Evolutionary conservation across 495 filamentous ascomycete genomes (phyloP).

Genomic region (Penicillium malachiteum): DNA sequence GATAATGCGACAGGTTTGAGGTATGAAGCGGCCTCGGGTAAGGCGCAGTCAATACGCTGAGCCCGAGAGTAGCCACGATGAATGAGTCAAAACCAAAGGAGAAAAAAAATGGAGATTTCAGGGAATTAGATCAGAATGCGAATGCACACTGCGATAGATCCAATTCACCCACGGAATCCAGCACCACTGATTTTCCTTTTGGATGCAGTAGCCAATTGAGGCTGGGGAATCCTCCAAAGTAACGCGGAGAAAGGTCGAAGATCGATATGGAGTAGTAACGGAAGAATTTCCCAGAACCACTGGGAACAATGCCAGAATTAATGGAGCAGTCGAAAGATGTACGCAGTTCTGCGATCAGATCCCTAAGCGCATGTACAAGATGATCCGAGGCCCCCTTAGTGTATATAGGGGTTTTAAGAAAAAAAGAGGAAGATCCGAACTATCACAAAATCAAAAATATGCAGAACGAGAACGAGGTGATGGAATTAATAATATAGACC

Average conservation of each 20-base stretch:
- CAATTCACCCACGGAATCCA: too few relatives aligned
- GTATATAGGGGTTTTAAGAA: background rate
- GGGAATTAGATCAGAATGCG: background rate
- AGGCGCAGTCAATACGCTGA: constrained; percentile 37
- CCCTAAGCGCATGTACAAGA: constrained; percentile 16
- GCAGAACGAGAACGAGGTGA: background rate
- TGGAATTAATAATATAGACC: constrained; percentile 14
- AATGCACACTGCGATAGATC: background rate
- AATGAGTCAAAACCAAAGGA: constrained; percentile 6
- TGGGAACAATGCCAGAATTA: background rate
- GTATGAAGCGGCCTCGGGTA: constrained; percentile 28
- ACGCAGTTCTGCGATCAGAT: background rate
- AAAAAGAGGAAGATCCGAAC: background rate
- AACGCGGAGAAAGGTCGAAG: background rate
- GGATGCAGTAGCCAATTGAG: background rate
- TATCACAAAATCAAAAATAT: background rate
- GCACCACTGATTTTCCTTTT: too few relatives aligned
- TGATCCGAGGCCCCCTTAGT: constrained; percentile 20
- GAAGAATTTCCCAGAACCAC: background rate
- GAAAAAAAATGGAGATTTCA: constrained; percentile 3
- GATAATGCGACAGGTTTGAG: constrained; percentile 35
- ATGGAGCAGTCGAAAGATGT: background rate
- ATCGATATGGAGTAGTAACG: background rate
- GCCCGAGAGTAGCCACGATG: constrained; percentile 47
- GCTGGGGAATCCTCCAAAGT: background rate